These are phyloP conservation scores for Tricladium varicosporioides DNA, from an alignment of 2,329 filamentous ascomycete genomes.

Conservation along the genomic window DNA sequence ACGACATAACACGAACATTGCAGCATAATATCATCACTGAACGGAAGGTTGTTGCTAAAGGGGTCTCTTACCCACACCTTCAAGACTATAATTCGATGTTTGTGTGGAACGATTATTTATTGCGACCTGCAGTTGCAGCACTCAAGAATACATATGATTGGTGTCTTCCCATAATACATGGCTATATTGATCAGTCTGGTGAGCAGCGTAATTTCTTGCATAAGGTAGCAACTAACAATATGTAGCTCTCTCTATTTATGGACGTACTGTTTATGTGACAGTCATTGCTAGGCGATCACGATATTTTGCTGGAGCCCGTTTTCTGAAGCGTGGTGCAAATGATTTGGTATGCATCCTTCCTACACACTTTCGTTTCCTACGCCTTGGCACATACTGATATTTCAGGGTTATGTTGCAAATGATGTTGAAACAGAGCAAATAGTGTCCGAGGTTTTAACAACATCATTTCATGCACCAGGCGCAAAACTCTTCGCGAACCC, in stretches of 20 bases:
- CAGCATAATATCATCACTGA: slow-evolving; percentile 90
- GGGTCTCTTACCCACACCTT: slow-evolving; percentile 54
- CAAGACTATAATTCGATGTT: slow-evolving; percentile 91
- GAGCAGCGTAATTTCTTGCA: slow-evolving; percentile 19
- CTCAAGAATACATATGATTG: slow-evolving; percentile 87
- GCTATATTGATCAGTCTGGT: slow-evolving; percentile 87
- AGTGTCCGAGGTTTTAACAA: slow-evolving; percentile 89
- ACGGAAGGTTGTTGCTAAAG: slow-evolving; percentile 66
- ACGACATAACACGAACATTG: slow-evolving; percentile 88
- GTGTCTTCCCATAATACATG: slow-evolving; percentile 94
- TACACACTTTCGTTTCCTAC: neutral
- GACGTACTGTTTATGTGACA: slow-evolving; percentile 84
- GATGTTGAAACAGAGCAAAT: slow-evolving; percentile 99
- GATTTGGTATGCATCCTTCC: slow-evolving; percentile 55
- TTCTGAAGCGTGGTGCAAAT: slow-evolving; percentile 91
- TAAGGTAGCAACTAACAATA: slow-evolving; percentile 11
- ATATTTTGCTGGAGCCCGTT: slow-evolving; percentile 90
- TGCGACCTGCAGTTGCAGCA: slow-evolving; percentile 68
- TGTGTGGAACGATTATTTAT: slow-evolving; percentile 91
- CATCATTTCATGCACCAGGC: slow-evolving; percentile 91
- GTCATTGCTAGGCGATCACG: slow-evolving; percentile 90
- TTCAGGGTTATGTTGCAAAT: slow-evolving; percentile 84
- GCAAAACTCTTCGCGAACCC: slow-evolving; percentile 83
- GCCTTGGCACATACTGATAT: slow-evolving; percentile 8
- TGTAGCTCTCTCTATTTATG: slow-evolving; percentile 78